Percentiles rank a stretch among this genome's conserved stretches.
phyloP scores from a whole-genome alignment of 202 grass and related monocot species.

The Alloteropsis angusta region DNA sequence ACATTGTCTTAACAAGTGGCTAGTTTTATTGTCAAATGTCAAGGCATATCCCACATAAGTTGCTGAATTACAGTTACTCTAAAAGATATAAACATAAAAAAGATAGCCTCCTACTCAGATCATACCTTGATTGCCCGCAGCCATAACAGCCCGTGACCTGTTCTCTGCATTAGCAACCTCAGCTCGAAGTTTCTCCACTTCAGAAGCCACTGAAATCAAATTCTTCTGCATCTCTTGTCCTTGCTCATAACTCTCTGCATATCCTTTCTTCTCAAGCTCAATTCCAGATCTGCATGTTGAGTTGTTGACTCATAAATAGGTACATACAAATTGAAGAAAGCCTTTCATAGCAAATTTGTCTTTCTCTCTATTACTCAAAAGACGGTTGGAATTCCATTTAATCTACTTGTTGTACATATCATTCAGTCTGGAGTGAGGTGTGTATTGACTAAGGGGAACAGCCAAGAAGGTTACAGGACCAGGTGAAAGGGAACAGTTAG shows the following conservation, averaged over 20 bases:
- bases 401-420: neutral
- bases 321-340: conserved; percentile 10
- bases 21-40: conserved; percentile 8
- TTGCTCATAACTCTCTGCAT: conserved; percentile 87
- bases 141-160: conserved; percentile 46
- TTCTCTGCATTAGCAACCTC: conserved; percentile 80
- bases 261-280: conserved; percentile 98
- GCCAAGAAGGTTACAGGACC: neutral
- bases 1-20: neutral
- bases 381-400: neutral
- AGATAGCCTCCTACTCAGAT: neutral
- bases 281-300: conserved; percentile 62
- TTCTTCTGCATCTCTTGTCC: conserved; percentile 99
- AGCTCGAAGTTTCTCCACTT: conserved; percentile 86
- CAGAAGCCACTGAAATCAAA: conserved; percentile 92
- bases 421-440: conserved; percentile 11
- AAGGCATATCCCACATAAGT: neutral
- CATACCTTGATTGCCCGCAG: conserved; percentile 70
- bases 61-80: neutral
- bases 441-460: neutral
- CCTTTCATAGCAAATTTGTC: neutral
- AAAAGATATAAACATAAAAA: neutral
- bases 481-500: conserved; percentile 10
- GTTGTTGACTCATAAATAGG: conserved; percentile 5
- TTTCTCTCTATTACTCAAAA: conserved; percentile 7